Evolutionary conservation across 345 rosid genomes (phyloP).

Genomic region (Salix udensis): DNA sequence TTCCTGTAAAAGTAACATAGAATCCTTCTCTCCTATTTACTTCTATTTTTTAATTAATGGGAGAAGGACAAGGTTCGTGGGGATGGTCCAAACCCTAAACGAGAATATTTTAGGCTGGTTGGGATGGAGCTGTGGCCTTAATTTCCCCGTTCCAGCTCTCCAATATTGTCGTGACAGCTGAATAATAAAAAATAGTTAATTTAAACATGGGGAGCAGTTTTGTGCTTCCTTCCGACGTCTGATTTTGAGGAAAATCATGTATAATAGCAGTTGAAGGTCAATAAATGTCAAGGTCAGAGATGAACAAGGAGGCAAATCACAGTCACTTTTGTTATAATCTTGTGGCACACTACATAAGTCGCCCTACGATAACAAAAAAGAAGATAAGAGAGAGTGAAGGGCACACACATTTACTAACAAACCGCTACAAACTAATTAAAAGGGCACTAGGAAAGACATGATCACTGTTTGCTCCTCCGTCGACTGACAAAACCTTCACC

Average conservation of each 20-base stretch:
- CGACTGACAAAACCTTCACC: slow-evolving; percentile 39
- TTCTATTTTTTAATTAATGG: not conserved
- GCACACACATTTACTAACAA: no score
- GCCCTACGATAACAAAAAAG: not conserved
- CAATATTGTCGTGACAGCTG: no score
- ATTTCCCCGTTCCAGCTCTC: not conserved
- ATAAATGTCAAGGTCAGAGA: no score
- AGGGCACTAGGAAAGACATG: not conserved
- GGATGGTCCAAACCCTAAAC: not conserved
- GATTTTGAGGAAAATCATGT: not conserved
- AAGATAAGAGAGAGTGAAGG: not conserved
- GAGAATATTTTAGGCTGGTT: not conserved
- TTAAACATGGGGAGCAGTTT: not conserved
- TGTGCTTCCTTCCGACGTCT: not conserved
- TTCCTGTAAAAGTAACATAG: no score
- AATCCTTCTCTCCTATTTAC: no score
- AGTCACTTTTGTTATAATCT: not conserved
- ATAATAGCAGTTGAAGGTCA: not conserved
- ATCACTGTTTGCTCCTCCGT: not conserved
- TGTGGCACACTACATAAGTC: not conserved
- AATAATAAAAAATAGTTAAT: not conserved
- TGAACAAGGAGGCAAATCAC: not conserved
- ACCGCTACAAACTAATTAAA: not conserved
- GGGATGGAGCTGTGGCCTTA: not conserved
- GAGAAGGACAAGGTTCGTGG: not conserved